phyloP scores from a whole-genome alignment of 2,329 filamentous ascomycete species.

The Akanthomyces muscarius region DNA sequence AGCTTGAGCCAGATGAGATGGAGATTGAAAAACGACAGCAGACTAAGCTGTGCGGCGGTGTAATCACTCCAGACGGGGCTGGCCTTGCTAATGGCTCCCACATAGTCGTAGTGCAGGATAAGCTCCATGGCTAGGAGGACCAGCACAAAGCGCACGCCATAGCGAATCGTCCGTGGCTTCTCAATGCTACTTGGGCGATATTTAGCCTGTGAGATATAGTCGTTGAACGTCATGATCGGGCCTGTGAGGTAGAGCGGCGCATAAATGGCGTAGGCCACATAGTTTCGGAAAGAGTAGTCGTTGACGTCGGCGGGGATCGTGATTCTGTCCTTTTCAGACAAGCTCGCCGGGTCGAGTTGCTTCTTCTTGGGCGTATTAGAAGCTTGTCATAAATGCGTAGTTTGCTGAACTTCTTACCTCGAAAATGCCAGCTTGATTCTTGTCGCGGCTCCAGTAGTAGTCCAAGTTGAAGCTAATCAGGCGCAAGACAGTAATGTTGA shows the following conservation, averaged over 20 bases:
- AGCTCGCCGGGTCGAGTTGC: constrained; percentile 79
- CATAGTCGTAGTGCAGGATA: constrained; percentile 86
- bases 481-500: constrained; percentile 90
- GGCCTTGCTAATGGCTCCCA: constrained; percentile 83
- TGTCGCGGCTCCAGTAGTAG: constrained; percentile 84
- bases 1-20: constrained; percentile 98
- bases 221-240: constrained; percentile 95
- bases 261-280: constrained; percentile 84
- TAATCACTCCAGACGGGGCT: constrained; percentile 77
- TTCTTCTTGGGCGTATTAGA: constrained; percentile 89
- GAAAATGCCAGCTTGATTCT: constrained; percentile 59
- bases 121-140: constrained; percentile 86
- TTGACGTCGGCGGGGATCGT: constrained; percentile 64
- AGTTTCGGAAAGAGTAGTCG: constrained; percentile 81
- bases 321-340: constrained; percentile 87
- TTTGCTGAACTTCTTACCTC: constrained; percentile 62
- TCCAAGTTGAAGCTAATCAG: constrained; percentile 97
- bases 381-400: constrained; percentile 15
- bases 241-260: constrained; percentile 89
- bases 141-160: constrained; percentile 76
- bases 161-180: constrained; percentile 66
- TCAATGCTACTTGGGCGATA: constrained; percentile 70
- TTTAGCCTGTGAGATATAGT: constrained; percentile 84
- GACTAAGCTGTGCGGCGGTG: constrained; percentile 78
- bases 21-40: constrained; percentile 93